phyloP scores from a whole-genome alignment of 176 grass and related monocot species.

The Cymbopogon citratus region DNA sequence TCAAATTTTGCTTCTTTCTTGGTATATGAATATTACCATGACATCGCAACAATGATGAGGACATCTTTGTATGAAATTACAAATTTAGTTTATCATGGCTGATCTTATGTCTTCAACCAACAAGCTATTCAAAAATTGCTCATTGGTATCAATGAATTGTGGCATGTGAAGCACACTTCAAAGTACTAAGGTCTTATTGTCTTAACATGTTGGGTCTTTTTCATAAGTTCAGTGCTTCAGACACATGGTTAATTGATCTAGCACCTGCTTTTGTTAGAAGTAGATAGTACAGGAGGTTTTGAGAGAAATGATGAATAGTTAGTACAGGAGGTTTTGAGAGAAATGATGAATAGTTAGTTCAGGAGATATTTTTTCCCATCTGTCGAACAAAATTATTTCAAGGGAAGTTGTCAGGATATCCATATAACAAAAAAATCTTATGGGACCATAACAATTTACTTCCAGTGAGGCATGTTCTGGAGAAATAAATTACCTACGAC shows the following conservation, averaged over 20 bases:
- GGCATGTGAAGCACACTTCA: neutral
- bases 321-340: neutral
- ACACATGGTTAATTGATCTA: neutral
- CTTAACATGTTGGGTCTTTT: neutral
- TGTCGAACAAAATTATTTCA: neutral
- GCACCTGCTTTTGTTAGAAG: neutral
- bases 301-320: neutral
- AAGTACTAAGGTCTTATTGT: neutral
- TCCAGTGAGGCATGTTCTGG: neutral
- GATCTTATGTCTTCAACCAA: neutral
- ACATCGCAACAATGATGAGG: neutral
- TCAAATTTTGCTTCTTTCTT: conserved; percentile 10
- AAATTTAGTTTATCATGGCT: neutral
- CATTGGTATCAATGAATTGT: neutral
- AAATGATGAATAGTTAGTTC: neutral
- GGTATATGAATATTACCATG: conserved; percentile 11
- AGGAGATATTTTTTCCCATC: neutral
- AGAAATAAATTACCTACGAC: neutral
- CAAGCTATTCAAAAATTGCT: neutral
- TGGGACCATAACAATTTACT: neutral
- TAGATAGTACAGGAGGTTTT: neutral
- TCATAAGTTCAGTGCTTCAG: neutral
- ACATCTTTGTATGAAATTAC: neutral
- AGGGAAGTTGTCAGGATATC: neutral
- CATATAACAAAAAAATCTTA: neutral